Percentiles rank a stretch among this genome's conserved stretches.
phyloP scores from a whole-genome alignment of 129 eudicot species.

The Kitagawia praeruptora region DNA sequence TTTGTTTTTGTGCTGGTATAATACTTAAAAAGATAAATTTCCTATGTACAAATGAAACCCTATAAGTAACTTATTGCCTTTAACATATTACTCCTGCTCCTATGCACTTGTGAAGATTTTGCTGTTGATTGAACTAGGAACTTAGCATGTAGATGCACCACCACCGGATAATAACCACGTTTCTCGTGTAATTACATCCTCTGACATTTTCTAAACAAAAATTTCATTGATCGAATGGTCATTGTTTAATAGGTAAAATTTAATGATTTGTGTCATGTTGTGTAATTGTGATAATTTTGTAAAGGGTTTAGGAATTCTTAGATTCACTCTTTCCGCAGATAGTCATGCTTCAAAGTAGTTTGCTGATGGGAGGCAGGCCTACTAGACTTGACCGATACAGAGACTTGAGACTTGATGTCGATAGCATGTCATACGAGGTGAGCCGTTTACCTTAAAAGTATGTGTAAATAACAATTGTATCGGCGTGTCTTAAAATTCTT shows the following conservation, averaged over 20 bases:
- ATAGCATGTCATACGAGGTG: constrained; percentile 93
- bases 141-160: background rate
- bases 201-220: background rate
- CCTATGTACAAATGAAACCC: background rate
- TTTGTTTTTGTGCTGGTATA: background rate
- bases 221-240: background rate
- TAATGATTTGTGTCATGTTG: background rate
- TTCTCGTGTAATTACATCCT: no score
- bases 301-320: background rate
- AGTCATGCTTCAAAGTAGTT: constrained; percentile 74
- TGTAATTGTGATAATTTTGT: background rate
- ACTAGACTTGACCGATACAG: constrained; percentile 58
- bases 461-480: background rate
- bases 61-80: background rate
- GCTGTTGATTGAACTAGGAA: background rate
- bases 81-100: background rate
- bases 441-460: background rate
- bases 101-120: background rate
- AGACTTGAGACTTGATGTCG: constrained; percentile 88
- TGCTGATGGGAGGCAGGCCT: constrained; percentile 64
- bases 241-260: no score
- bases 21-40: no score
- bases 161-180: background rate
- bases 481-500: background rate
- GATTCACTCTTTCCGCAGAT: constrained; percentile 37